Percentiles rank a stretch among this genome's conserved stretches.
Evolutionary conservation across 768 basidiomycete genomes (phyloP).

Genomic region (Scleroderma citrinum): DNA sequence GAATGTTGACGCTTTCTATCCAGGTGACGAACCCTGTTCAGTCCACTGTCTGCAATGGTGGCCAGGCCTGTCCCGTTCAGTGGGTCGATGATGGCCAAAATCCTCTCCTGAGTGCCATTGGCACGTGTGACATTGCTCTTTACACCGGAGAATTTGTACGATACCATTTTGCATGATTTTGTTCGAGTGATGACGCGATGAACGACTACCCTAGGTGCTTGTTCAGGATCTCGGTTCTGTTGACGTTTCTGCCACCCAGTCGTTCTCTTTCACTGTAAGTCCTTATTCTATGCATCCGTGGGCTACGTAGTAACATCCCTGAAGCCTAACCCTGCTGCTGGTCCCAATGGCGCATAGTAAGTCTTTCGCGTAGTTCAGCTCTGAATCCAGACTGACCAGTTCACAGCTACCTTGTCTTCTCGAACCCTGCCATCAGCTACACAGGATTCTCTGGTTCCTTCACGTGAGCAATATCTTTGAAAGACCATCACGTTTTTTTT

Average conservation of each 20-base stretch:
- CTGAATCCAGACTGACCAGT: constrained; percentile 2
- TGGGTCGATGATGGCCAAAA: constrained; percentile 60
- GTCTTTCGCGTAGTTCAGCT: constrained; percentile 16
- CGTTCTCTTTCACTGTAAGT: constrained; percentile 54
- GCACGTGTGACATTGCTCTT: constrained; percentile 48
- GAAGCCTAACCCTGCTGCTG: constrained; percentile 52
- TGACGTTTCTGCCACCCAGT: constrained; percentile 42
- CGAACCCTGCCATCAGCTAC: constrained; percentile 33
- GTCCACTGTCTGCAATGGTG: constrained; percentile 45
- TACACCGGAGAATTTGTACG: constrained; percentile 52
- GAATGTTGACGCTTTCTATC: background rate
- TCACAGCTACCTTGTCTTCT: constrained; percentile 58
- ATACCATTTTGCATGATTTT: constrained; percentile 1
- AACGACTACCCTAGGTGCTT: constrained; percentile 36
- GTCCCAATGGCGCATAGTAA: constrained; percentile 53
- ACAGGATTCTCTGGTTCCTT: constrained; percentile 50
- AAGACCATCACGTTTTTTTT: background rate
- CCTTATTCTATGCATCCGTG: background rate
- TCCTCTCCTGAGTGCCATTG: constrained; percentile 47
- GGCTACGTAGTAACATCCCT: background rate
- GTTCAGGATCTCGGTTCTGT: constrained; percentile 53
- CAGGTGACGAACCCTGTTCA: constrained; percentile 45
- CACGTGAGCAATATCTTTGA: constrained; percentile 33
- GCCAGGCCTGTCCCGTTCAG: constrained; percentile 44
- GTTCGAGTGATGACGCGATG: background rate